phyloP scores from a whole-genome alignment of 192 early-diverging fungal species.

The Podila epigama region DNA sequence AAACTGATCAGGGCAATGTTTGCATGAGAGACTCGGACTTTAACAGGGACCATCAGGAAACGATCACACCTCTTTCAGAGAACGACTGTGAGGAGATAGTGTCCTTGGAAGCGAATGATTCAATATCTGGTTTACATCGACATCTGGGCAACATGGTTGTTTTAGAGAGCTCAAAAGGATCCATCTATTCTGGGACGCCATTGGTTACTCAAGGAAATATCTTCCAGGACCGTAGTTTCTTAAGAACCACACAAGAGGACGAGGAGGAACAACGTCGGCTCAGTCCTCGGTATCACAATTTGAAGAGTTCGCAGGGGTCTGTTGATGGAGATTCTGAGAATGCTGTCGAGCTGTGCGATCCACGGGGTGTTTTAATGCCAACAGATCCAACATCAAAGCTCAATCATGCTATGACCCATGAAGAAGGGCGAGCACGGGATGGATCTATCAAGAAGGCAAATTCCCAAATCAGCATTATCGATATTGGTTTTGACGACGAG shows the following conservation, averaged over 20 bases:
- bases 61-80: too few relatives aligned
- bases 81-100: neutral
- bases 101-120: slow-evolving; percentile 12
- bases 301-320: too few relatives aligned
- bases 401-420: neutral
- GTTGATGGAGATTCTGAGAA: too few relatives aligned
- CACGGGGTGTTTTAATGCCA: too few relatives aligned
- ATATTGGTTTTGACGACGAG: too few relatives aligned
- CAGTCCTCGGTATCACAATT: too few relatives aligned
- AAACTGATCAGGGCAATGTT: too few relatives aligned
- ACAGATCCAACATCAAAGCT: too few relatives aligned
- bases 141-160: slow-evolving; percentile 13
- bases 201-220: neutral
- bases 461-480: too few relatives aligned
- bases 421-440: neutral
- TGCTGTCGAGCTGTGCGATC: too few relatives aligned
- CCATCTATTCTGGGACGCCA: neutral
- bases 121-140: slow-evolving; percentile 16
- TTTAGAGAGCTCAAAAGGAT: slow-evolving; percentile 9
- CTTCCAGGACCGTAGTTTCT: neutral
- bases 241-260: neutral
- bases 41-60: too few relatives aligned
- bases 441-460: neutral
- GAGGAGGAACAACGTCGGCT: neutral
- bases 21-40: too few relatives aligned